These are phyloP conservation scores for Amphichorda felina DNA, from an alignment of 2,329 filamentous ascomycete species.

Conservation along the genomic window DNA sequence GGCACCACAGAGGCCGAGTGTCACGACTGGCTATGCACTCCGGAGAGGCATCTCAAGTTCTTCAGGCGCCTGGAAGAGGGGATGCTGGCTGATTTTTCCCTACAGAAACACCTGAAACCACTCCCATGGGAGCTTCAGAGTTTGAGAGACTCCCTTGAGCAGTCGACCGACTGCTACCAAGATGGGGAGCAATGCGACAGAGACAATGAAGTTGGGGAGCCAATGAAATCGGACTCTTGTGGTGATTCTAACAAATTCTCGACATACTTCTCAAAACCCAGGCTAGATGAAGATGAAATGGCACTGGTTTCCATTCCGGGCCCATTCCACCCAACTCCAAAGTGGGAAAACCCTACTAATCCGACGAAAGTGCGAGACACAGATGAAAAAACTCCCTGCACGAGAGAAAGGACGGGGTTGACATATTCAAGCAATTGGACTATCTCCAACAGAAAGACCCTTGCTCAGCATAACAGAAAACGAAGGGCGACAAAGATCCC, in stretches of 20 bases:
- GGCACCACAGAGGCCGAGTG: slow-evolving; percentile 13
- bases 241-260: too few relatives aligned
- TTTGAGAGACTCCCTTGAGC: neutral
- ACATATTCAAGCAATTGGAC: too few relatives aligned
- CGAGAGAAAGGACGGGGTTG: too few relatives aligned
- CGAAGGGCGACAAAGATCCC: slow-evolving; percentile 4
- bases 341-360: neutral
- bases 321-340: too few relatives aligned
- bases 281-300: too few relatives aligned
- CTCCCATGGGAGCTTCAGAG: slow-evolving; percentile 1
- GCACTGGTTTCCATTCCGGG: too few relatives aligned
- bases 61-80: slow-evolving; percentile 17
- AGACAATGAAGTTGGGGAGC: neutral
- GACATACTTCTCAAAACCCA: too few relatives aligned
- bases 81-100: slow-evolving; percentile 14
- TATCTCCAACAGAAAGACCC: too few relatives aligned
- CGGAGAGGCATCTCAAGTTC: slow-evolving; percentile 15
- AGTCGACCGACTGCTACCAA: too few relatives aligned
- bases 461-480: slow-evolving; percentile 8
- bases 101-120: slow-evolving; percentile 5
- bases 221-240: too few relatives aligned
- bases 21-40: slow-evolving; percentile 22
- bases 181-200: neutral
- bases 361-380: neutral
- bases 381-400: slow-evolving; percentile 3